Evolutionary conservation across 2,329 filamentous ascomycete genomes (phyloP).

Genomic region (Penicillium sp.): DNA sequence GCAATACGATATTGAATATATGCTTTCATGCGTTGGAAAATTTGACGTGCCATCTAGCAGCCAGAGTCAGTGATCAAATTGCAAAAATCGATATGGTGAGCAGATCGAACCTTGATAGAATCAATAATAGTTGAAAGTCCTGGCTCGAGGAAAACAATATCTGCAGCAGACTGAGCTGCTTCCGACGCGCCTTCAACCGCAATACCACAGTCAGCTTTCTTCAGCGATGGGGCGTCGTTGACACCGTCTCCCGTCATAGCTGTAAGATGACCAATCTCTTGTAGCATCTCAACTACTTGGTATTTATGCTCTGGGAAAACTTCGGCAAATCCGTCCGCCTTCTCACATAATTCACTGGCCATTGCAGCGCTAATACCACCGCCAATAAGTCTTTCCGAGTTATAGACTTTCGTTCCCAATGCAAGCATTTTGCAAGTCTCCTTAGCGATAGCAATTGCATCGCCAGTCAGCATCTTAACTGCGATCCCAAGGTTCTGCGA

Average conservation of each 20-base stretch:
- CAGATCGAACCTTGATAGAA: slow-evolving; percentile 65
- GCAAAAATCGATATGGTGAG: not conserved
- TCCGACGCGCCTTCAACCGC: slow-evolving; percentile 74
- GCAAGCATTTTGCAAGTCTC: slow-evolving; percentile 83
- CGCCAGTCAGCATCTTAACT: slow-evolving; percentile 82
- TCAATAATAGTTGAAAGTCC: slow-evolving; percentile 73
- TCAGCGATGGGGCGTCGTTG: slow-evolving; percentile 73
- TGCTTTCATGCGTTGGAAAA: slow-evolving; percentile 78
- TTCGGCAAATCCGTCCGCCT: slow-evolving; percentile 73
- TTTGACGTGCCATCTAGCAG: slow-evolving; percentile 60
- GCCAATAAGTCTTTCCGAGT: slow-evolving; percentile 76
- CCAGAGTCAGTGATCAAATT: not conserved
- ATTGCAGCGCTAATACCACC: slow-evolving; percentile 73
- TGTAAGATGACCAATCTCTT: slow-evolving; percentile 72
- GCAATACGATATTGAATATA: slow-evolving; percentile 80
- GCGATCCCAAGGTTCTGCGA: slow-evolving; percentile 75
- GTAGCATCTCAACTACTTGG: slow-evolving; percentile 75
- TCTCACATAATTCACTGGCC: slow-evolving; percentile 76
- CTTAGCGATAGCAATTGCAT: slow-evolving; percentile 78
- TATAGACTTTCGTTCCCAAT: slow-evolving; percentile 79
- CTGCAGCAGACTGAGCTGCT: slow-evolving; percentile 72
- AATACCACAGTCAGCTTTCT: slow-evolving; percentile 75
- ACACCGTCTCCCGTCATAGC: slow-evolving; percentile 78
- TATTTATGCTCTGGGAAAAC: slow-evolving; percentile 79
- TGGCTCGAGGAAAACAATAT: slow-evolving; percentile 75